Evolutionary conservation across 2,329 filamentous ascomycete genomes (phyloP).

Genomic region (Colletotrichum lini): DNA sequence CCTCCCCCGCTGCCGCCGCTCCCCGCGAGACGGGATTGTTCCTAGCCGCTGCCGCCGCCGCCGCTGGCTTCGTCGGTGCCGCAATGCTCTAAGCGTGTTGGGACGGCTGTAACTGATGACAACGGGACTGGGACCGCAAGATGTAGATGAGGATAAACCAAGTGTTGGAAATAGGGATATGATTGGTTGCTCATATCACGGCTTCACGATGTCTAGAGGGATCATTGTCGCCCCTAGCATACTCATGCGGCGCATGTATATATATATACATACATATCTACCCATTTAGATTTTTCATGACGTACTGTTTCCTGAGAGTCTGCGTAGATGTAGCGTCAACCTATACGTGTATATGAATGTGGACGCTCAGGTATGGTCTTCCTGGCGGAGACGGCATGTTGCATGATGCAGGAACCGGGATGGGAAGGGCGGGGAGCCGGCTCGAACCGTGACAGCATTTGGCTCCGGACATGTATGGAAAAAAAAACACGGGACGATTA

Average conservation of each 20-base stretch:
- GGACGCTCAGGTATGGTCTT: too few species aligned
- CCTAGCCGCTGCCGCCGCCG: slow-evolving; percentile 30
- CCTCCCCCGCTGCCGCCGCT: slow-evolving; percentile 7
- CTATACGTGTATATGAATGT: accelerated
- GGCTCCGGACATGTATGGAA: not conserved
- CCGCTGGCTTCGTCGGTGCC: slow-evolving; percentile 31
- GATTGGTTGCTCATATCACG: not conserved
- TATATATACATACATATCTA: not conserved
- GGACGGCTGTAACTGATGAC: not conserved
- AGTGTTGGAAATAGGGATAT: not conserved
- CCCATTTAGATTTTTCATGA: not conserved
- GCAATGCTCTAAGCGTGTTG: slow-evolving; percentile 15
- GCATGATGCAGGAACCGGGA: too few species aligned
- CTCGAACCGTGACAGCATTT: not conserved
- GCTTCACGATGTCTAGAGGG: not conserved
- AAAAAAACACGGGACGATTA: not conserved
- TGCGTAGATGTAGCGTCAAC: not conserved
- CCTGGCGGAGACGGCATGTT: not conserved
- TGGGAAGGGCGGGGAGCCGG: not conserved
- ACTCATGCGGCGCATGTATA: not conserved
- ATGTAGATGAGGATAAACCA: not conserved
- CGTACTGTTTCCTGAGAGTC: not conserved
- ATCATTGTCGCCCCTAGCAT: not conserved
- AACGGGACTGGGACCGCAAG: too few species aligned
- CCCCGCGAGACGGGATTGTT: slow-evolving; percentile 39